These are phyloP conservation scores for Mucor ambiguus DNA, from an alignment of 371 early-diverging fungal genomes.

Conservation along the genomic window DNA sequence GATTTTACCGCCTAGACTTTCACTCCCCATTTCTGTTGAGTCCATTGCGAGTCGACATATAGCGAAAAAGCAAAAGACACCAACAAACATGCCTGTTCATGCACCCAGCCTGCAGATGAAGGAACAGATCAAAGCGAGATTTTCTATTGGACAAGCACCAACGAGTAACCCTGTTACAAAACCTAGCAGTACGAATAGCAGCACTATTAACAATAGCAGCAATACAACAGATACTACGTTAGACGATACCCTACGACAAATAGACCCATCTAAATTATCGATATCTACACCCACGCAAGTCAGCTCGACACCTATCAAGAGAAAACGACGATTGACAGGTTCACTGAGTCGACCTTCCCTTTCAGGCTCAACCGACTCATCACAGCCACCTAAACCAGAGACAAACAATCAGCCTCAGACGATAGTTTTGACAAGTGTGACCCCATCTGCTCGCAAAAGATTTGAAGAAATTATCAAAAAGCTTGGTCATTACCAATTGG, in stretches of 20 bases:
- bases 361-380: not conserved
- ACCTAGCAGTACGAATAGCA: not conserved
- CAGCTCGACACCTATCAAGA: constrained; percentile 7
- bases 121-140: constrained; percentile 43
- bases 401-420: constrained; percentile 3
- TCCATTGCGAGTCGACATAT: constrained; percentile 5
- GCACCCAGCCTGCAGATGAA: constrained; percentile 25
- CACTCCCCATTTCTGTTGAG: constrained; percentile 18
- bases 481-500: constrained; percentile 23
- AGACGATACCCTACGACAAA: not conserved
- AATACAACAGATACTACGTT: not conserved
- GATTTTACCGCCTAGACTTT: constrained; percentile 14
- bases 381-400: not conserved
- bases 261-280: not conserved
- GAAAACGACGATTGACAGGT: constrained; percentile 20
- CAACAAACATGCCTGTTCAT: constrained; percentile 13
- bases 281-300: not conserved
- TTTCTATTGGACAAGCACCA: constrained; percentile 31
- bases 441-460: constrained; percentile 13
- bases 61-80: not conserved
- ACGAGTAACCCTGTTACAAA: not conserved
- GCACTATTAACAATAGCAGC: not conserved
- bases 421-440: constrained; percentile 33
- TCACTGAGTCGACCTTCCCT: not conserved
- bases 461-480: constrained; percentile 19